These are phyloP conservation scores for Mollisiaceae sp. DNA, from an alignment of 2,329 filamentous ascomycete genomes.

Conservation along the genomic window DNA sequence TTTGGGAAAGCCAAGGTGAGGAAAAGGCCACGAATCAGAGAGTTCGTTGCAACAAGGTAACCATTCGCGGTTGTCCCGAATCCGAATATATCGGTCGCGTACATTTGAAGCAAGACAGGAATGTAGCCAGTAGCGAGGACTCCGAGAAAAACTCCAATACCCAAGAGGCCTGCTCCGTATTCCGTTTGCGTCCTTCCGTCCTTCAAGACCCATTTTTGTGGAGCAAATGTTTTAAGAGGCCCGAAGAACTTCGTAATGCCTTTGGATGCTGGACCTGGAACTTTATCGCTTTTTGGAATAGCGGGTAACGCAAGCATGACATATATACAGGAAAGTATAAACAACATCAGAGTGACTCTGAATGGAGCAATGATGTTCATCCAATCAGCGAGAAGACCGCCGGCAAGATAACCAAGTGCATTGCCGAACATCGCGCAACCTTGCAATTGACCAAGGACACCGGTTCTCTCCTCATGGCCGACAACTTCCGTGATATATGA, in stretches of 20 bases:
- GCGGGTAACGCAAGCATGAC: slow-evolving; percentile 50
- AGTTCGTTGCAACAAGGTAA: slow-evolving; percentile 51
- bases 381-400: slow-evolving; percentile 66
- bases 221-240: slow-evolving; percentile 65
- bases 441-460: slow-evolving; percentile 67
- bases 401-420: slow-evolving; percentile 66
- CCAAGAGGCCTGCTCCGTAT: slow-evolving; percentile 67
- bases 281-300: slow-evolving; percentile 54
- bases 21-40: slow-evolving; percentile 49
- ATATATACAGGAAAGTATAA: slow-evolving; percentile 49
- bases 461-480: slow-evolving; percentile 62
- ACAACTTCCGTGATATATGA: slow-evolving; percentile 71
- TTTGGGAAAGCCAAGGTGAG: slow-evolving; percentile 50
- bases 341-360: slow-evolving; percentile 64
- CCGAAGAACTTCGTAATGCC: slow-evolving; percentile 63
- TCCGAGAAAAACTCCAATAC: slow-evolving; percentile 68
- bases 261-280: slow-evolving; percentile 34
- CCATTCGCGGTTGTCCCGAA: slow-evolving; percentile 53
- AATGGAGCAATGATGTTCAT: slow-evolving; percentile 70
- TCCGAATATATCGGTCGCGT: slow-evolving; percentile 50
- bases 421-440: slow-evolving; percentile 71
- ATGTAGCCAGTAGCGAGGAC: slow-evolving; percentile 74
- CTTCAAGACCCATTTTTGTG: slow-evolving; percentile 57
- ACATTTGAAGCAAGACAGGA: slow-evolving; percentile 59
- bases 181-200: slow-evolving; percentile 59